Conservation (phyloP, 495 filamentous ascomycete genomes). For the Corynascus novoguineensis region DNA sequence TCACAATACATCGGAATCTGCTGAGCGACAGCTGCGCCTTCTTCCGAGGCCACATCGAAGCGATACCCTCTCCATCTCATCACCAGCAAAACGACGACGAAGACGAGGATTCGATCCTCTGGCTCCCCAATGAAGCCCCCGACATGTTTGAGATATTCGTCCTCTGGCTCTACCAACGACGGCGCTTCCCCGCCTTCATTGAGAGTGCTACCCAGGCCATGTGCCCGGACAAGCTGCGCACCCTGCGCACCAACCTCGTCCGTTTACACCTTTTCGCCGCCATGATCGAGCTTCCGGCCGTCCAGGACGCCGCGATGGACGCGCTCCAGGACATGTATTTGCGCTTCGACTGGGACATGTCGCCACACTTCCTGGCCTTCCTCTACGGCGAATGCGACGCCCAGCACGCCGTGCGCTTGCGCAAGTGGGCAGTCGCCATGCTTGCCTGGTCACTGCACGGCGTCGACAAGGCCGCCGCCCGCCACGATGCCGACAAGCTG, state of each 20-base stretch:
- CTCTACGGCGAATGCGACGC: constrained; percentile 42
- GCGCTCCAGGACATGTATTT: constrained; percentile 46
- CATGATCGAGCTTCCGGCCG: constrained; percentile 32
- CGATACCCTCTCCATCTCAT: constrained; percentile 18
- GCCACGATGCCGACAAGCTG: constrained; percentile 26
- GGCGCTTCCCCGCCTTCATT: constrained; percentile 34
- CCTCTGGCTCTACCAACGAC: constrained; percentile 40
- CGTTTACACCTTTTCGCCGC: constrained; percentile 45
- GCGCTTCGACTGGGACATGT: constrained; percentile 46
- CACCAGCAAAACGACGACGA: constrained; percentile 8
- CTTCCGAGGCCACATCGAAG: constrained; percentile 38
- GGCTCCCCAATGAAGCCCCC: constrained; percentile 38
- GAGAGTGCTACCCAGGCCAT: constrained; percentile 31
- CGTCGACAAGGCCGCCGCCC: constrained; percentile 20
- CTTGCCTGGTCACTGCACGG: constrained; percentile 40
- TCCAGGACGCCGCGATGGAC: constrained; percentile 46
- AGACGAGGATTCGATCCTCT: constrained; percentile 28
- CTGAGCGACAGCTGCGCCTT: constrained; percentile 36
- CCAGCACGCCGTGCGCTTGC: constrained; percentile 36
- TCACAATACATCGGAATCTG: constrained; percentile 36
- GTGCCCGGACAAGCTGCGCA: constrained; percentile 22
- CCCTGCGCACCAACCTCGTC: constrained; percentile 35
- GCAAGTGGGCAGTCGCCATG: constrained; percentile 48
- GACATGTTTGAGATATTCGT: constrained; percentile 45
- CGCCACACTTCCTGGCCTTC: constrained; percentile 37